phyloP scores from a whole-genome alignment of 2,329 filamentous ascomycete species.

The Aspergillus fischeri region DNA sequence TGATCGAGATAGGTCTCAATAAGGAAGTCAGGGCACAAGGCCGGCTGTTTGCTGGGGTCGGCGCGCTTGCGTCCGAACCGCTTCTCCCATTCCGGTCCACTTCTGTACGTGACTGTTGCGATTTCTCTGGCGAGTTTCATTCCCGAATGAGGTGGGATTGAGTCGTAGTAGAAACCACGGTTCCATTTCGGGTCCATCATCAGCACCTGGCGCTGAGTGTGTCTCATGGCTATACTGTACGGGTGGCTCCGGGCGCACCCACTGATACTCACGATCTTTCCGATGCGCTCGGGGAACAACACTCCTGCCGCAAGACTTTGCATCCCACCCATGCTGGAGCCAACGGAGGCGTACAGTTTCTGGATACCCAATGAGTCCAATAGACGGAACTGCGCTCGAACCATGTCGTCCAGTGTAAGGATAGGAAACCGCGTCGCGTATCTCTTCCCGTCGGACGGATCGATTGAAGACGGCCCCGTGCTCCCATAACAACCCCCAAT shows the following conservation, averaged over 20 bases:
- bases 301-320: conserved; percentile 85
- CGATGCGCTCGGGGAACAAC: conserved; percentile 76
- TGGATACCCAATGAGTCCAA: conserved; percentile 73
- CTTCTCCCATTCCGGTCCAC: conserved; percentile 95
- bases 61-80: conserved; percentile 84
- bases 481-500: conserved; percentile 94
- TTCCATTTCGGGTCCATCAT: conserved; percentile 99
- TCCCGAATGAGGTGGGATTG: conserved; percentile 83
- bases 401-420: conserved; percentile 95
- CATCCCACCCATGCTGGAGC: conserved; percentile 98
- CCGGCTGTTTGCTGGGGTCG: conserved; percentile 79
- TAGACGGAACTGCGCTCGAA: conserved; percentile 86
- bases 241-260: conserved; percentile 93
- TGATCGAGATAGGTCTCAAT: conserved; percentile 99
- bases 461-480: conserved; percentile 82
- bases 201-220: conserved; percentile 92
- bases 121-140: conserved; percentile 99
- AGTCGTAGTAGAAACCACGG: conserved; percentile 86
- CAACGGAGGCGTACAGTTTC: conserved; percentile 85
- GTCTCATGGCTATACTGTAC: conserved; percentile 97
- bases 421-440: conserved; percentile 97
- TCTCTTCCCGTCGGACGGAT: conserved; percentile 79
- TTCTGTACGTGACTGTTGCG: conserved; percentile 94
- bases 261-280: conserved; percentile 80
- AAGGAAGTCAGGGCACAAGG: conserved; percentile 93